Base-by-base conservation (phyloP, 345 rosid genomes). In the Diplotaxis tenuifolia region DNA sequence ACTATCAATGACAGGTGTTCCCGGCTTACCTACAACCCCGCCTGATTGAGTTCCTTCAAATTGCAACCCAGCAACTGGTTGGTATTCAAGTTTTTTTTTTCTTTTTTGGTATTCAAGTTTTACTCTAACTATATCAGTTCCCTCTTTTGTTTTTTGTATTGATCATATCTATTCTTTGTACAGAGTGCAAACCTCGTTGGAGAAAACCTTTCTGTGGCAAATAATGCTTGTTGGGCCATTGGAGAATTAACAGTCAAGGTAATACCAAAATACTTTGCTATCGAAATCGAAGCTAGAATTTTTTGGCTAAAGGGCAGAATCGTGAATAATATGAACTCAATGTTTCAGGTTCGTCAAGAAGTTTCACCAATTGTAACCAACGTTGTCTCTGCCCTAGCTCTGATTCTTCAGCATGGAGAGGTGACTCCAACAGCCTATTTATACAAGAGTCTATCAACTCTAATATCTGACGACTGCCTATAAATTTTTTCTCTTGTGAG, bases 191-290 rank as follows among this genome's bases (percentile, higher is more conserved):
- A 73, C 75, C 91, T 66, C 78, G 82, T 84, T 76, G 80, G 80
- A 81, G 98, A 90, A 76, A 83, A 85, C 60, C 28, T 89, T 72
- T 92, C 97, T 74, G 99, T 90, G 1, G 99, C 97, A 27, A 95
- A 92, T 75, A 95, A 95, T 83, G 99, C 98, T 4, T 95, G 99
- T 63, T 95, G 99, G 99, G 98, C 99, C 42, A 89, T 95, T 56
- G 99, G 99, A 70, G 99, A 95, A 78, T 75, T 95, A 72, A 98
- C 99, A 8, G 84, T 92, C 67, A 95, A 95, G 93, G 99, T 92
- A 58, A 61, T 67, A 22, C 67, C 31, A 68, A 14, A 32, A 15
- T 59, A 45, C 4, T 45, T 40, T 55, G 9, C 22, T 73, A 4
- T 40, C 19, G 12, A 28, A 65, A 4, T 40, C 19, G 12, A 28